Percentiles rank a stretch among this genome's conserved stretches.
phyloP scores from a whole-genome alignment of 352 stramenopile genomes.

The Pythium pyrilobum region DNA sequence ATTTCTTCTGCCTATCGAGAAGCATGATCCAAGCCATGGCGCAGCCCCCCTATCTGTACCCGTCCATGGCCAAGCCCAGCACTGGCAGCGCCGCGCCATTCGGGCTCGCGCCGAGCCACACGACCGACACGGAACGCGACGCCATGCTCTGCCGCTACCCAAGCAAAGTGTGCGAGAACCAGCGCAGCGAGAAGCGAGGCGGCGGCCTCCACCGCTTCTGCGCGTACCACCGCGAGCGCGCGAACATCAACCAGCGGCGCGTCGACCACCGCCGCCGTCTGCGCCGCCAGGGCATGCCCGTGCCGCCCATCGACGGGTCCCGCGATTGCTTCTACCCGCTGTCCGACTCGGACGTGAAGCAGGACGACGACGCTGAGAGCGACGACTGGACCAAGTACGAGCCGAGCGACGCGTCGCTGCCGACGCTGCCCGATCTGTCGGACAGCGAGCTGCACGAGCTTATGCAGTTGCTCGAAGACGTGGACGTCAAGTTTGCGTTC shows the following conservation, averaged over 20 bases:
- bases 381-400: not conserved
- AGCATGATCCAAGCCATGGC: slow-evolving; percentile 3
- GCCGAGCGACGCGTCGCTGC: not conserved
- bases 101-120: no score
- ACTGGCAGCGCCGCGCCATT: no score
- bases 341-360: slow-evolving; percentile 4
- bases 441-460: slow-evolving; percentile 10
- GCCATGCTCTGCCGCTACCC: slow-evolving; percentile 13
- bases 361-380: not conserved
- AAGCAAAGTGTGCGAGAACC: slow-evolving; percentile 17
- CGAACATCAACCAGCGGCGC: slow-evolving; percentile 21
- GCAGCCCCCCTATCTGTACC: not conserved
- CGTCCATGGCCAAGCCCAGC: slow-evolving; percentile 1
- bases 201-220: slow-evolving; percentile 20
- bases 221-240: slow-evolving; percentile 17
- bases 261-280: slow-evolving; percentile 10
- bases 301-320: not conserved
- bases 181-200: slow-evolving; percentile 13
- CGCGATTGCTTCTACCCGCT: not conserved
- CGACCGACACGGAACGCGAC: not conserved
- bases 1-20: no score
- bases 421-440: slow-evolving; percentile 2
- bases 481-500: not conserved
- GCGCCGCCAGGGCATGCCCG: not conserved
- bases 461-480: slow-evolving; percentile 6